Conservation (phyloP, 2,329 filamentous ascomycete genomes). For the Colletotrichum sp. region DNA sequence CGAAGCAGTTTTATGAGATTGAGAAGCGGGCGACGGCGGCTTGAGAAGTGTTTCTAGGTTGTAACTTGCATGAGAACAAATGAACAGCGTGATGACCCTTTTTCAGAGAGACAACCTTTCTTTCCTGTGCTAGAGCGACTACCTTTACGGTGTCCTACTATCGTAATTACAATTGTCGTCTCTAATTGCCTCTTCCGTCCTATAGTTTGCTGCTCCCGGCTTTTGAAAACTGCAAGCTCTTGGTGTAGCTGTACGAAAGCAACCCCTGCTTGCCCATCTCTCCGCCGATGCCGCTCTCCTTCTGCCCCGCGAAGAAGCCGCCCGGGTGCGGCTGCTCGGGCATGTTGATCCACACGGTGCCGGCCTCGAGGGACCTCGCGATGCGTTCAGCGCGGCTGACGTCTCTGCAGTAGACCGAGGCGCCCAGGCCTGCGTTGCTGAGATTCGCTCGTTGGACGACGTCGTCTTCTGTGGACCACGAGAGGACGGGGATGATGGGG, state of each 20-base stretch:
- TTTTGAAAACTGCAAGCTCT: constrained; percentile 32
- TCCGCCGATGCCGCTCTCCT: constrained; percentile 36
- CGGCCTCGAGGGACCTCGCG: constrained; percentile 59
- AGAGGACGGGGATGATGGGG: constrained; percentile 67
- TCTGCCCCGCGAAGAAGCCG: constrained; percentile 35
- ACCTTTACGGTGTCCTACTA: too few species aligned
- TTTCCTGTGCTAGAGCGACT: background rate
- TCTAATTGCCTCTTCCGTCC: background rate
- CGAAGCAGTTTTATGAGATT: constrained; percentile 25
- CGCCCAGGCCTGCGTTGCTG: constrained; percentile 57
- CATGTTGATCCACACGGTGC: constrained; percentile 65
- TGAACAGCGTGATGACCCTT: background rate
- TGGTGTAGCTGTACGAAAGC: constrained; percentile 35
- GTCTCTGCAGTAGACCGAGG: constrained; percentile 63
- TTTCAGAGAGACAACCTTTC: too few species aligned
- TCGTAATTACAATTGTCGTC: background rate
- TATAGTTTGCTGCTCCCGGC: constrained; percentile 21
- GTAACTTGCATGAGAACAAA: background rate
- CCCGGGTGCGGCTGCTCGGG: constrained; percentile 34
- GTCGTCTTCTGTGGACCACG: constrained; percentile 66
- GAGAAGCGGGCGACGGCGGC: constrained; percentile 6
- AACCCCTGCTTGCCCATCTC: constrained; percentile 38
- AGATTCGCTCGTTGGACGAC: constrained; percentile 62
- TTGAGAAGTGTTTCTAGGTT: background rate
- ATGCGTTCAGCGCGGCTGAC: constrained; percentile 54